These are phyloP conservation scores for Juglanconis oblonga DNA, from an alignment of 2,329 filamentous ascomycete species.

Conservation along the genomic window DNA sequence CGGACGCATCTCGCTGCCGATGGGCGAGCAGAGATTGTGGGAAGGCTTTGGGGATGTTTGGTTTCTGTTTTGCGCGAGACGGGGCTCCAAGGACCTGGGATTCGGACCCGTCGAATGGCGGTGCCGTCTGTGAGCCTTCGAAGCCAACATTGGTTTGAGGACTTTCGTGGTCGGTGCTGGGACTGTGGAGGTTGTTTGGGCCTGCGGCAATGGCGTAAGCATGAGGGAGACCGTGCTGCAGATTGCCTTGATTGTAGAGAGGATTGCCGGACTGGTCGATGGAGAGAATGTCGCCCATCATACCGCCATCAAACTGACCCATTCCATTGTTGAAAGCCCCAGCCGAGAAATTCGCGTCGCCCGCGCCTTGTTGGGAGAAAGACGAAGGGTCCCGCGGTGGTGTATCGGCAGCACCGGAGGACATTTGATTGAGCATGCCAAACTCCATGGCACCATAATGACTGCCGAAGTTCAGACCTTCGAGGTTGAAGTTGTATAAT, in stretches of 20 bases:
- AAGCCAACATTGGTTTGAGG: slow-evolving; percentile 52
- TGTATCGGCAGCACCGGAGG: slow-evolving; percentile 80
- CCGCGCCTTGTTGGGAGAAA: slow-evolving; percentile 36
- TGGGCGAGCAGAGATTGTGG: slow-evolving; percentile 55
- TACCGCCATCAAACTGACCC: slow-evolving; percentile 44
- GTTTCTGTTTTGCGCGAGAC: slow-evolving; percentile 43
- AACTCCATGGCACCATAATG: slow-evolving; percentile 96
- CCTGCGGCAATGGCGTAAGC: slow-evolving; percentile 64
- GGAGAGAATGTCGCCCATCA: slow-evolving; percentile 52
- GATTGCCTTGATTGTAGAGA: slow-evolving; percentile 54
- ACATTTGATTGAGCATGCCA: slow-evolving; percentile 94
- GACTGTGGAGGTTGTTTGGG: slow-evolving; percentile 60
- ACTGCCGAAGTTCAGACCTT: slow-evolving; percentile 91
- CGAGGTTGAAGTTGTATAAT: slow-evolving; percentile 92
- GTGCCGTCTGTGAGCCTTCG: slow-evolving; percentile 52
- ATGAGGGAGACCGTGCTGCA: slow-evolving; percentile 62
- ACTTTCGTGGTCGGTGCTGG: slow-evolving; percentile 63
- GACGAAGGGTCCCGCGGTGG: slow-evolving; percentile 60
- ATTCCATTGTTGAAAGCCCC: slow-evolving; percentile 52
- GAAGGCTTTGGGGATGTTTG: slow-evolving; percentile 38
- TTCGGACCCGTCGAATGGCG: slow-evolving; percentile 27
- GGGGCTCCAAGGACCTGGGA: slow-evolving; percentile 21
- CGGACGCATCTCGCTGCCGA: slow-evolving; percentile 69
- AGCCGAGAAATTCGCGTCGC: slow-evolving; percentile 39
- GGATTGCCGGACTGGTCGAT: slow-evolving; percentile 46